phyloP scores from a whole-genome alignment of 2,329 filamentous ascomycete species.

The Aspergillus persii region DNA sequence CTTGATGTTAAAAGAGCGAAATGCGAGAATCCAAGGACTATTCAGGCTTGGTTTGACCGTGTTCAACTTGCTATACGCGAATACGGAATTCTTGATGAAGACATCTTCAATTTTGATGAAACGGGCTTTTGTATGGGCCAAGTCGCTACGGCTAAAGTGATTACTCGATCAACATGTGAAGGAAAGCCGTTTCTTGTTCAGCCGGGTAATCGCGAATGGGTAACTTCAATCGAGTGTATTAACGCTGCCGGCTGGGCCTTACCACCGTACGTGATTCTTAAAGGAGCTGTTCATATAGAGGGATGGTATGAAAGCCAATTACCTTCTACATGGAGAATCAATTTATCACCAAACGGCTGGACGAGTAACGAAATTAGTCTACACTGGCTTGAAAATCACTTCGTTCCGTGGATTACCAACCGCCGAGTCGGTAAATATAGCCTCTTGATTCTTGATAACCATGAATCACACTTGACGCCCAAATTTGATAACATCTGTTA shows the following conservation, averaged over 20 bases:
- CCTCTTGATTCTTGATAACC: slow-evolving; percentile 39
- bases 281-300: slow-evolving; percentile 9
- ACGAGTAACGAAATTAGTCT: slow-evolving; percentile 36
- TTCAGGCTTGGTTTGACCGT: slow-evolving; percentile 9
- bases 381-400: slow-evolving; percentile 34
- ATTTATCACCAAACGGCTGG: slow-evolving; percentile 33
- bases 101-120: slow-evolving; percentile 9
- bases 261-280: slow-evolving; percentile 14
- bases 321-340: slow-evolving; percentile 6
- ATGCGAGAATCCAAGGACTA: slow-evolving; percentile 4
- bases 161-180: background rate
- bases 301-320: slow-evolving; percentile 6
- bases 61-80: slow-evolving; percentile 8
- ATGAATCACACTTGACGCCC: slow-evolving; percentile 34
- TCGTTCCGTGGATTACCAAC: slow-evolving; percentile 30
- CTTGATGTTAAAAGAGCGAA: slow-evolving; percentile 3
- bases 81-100: slow-evolving; percentile 11
- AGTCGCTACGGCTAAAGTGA: slow-evolving; percentile 6
- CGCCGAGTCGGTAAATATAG: slow-evolving; percentile 26
- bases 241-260: slow-evolving; percentile 6
- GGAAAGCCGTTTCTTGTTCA: slow-evolving; percentile 9
- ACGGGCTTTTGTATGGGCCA: no score
- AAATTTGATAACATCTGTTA: slow-evolving; percentile 37
- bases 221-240: slow-evolving; percentile 15
- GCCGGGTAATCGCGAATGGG: slow-evolving; percentile 15